phyloP scores from a whole-genome alignment of 176 grass and related monocot species.

The Pharus latifolius region DNA sequence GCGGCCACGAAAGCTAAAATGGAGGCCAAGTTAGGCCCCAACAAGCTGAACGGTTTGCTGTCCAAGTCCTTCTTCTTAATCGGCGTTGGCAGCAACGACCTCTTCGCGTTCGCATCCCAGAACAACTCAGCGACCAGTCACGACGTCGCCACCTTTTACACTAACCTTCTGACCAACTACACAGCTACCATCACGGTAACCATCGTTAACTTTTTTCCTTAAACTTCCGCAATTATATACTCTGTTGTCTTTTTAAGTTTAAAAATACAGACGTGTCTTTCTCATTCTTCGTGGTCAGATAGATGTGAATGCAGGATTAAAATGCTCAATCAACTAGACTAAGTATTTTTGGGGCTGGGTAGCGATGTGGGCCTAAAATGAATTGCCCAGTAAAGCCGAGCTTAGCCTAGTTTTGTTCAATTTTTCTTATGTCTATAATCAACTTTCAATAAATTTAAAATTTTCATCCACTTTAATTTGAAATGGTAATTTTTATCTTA shows the following conservation, averaged over 20 bases:
- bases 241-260: too few species aligned
- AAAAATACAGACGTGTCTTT: too few species aligned
- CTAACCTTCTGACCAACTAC: constrained; percentile 20
- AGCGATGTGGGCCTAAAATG: too few species aligned
- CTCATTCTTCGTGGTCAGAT: too few species aligned
- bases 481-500: neutral
- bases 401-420: neutral
- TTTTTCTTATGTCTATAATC: neutral
- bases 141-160: neutral
- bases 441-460: neutral
- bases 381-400: too few species aligned
- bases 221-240: neutral
- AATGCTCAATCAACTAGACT: too few species aligned
- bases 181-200: neutral
- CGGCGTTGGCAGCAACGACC: constrained; percentile 15
- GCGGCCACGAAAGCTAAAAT: constrained; percentile 11
- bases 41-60: neutral
- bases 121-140: neutral
- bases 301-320: neutral
- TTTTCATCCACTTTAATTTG: neutral
- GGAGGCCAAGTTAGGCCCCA: neutral
- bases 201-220: neutral
- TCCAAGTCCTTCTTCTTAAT: constrained; percentile 32
- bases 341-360: too few species aligned
- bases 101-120: constrained; percentile 1